phyloP scores from a whole-genome alignment of 371 early-diverging fungal species.

The Mucor lusitanicus region DNA sequence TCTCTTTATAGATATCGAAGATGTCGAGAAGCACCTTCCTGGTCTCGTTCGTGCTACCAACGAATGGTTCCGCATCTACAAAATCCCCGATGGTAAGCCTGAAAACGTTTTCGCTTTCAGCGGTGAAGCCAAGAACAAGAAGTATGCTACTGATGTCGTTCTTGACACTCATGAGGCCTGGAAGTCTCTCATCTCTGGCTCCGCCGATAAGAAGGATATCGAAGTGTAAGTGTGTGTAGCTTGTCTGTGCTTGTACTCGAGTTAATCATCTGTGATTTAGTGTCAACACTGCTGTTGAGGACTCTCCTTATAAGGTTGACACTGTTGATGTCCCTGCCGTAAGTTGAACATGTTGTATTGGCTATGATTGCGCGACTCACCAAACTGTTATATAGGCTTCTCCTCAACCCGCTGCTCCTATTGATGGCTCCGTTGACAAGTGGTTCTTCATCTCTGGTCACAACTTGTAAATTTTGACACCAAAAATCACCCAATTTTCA shows the following conservation, averaged over 20 bases:
- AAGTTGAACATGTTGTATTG: constrained; percentile 17
- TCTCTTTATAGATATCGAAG: constrained; percentile 74
- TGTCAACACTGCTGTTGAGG: constrained; percentile 71
- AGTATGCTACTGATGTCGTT: constrained; percentile 92
- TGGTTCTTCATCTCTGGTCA: constrained; percentile 95
- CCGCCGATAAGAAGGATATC: constrained; percentile 73
- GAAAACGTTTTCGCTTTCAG: constrained; percentile 96
- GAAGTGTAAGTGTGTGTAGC: constrained; percentile 52
- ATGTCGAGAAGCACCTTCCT: constrained; percentile 91
- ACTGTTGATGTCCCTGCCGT: constrained; percentile 72
- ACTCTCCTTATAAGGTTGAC: constrained; percentile 70
- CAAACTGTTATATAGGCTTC: constrained; percentile 22
- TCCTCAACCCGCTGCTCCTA: constrained; percentile 54
- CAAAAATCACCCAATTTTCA: background rate
- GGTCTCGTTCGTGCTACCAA: constrained; percentile 90
- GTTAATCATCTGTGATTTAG: constrained; percentile 29
- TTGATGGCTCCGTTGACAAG: constrained; percentile 88
- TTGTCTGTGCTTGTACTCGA: background rate
- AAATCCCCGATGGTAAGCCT: constrained; percentile 97
- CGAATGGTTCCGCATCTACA: constrained; percentile 98
- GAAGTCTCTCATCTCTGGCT: constrained; percentile 81
- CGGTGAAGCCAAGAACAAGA: constrained; percentile 92
- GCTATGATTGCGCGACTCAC: background rate
- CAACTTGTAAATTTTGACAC: constrained; percentile 61
- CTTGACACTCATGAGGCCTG: constrained; percentile 96